Evolutionary conservation across 371 early-diverging fungal genomes (phyloP).

Genomic region (Basidiobolus meristosporus): DNA sequence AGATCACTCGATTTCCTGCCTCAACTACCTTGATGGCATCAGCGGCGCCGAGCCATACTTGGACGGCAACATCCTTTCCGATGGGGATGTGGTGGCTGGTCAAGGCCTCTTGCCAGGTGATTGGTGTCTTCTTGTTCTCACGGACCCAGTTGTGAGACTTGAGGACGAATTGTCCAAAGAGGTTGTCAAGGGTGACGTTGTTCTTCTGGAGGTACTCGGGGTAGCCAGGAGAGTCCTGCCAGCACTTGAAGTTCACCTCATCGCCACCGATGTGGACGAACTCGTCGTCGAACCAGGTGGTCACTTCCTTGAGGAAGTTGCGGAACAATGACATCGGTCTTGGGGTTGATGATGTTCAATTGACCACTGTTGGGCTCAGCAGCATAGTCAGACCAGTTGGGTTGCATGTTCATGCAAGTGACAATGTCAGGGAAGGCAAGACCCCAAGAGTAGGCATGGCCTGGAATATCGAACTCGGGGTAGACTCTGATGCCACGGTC

Average conservation of each 20-base stretch:
- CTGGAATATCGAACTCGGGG: constrained; percentile 61
- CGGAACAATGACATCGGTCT: constrained; percentile 27
- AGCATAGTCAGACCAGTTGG: constrained; percentile 27
- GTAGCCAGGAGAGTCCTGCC: constrained; percentile 13
- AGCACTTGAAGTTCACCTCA: constrained; percentile 52
- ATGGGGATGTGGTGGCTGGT: constrained; percentile 20
- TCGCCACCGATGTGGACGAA: constrained; percentile 49
- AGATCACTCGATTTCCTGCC: constrained; percentile 28
- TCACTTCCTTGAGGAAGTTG: constrained; percentile 31
- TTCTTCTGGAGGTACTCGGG: constrained; percentile 12
- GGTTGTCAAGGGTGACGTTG: neutral
- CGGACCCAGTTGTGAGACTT: constrained; percentile 9
- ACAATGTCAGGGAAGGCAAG: constrained; percentile 21
- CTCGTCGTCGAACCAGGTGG: constrained; percentile 32
- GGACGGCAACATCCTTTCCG: constrained; percentile 23
- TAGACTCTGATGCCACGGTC: constrained; percentile 54
- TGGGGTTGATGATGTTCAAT: constrained; percentile 31
- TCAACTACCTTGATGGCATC: constrained; percentile 14
- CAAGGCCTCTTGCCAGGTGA: constrained; percentile 33
- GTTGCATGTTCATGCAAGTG: constrained; percentile 21
- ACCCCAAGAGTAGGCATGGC: constrained; percentile 21
- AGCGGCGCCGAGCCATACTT: constrained; percentile 26
- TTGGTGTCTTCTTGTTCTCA: constrained; percentile 18
- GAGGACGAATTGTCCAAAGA: constrained; percentile 9
- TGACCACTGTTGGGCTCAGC: constrained; percentile 58